Evolutionary conservation across 805 yeast genomes (phyloP).

Genomic region (Schizosaccharomyces cryophilus): DNA sequence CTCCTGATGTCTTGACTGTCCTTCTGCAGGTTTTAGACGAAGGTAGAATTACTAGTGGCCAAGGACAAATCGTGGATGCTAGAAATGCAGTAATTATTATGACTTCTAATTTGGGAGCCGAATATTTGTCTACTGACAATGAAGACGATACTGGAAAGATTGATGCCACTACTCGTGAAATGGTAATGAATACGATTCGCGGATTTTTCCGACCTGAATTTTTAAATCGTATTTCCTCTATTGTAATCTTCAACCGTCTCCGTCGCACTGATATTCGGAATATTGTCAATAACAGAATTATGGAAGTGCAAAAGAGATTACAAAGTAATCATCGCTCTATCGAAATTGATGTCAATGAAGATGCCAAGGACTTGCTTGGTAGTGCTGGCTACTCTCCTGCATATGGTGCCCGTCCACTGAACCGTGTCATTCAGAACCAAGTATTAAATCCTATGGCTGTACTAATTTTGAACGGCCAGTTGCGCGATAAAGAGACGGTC

Average conservation of each 20-base stretch:
- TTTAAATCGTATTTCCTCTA: constrained; percentile 81
- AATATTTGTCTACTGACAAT: constrained; percentile 47
- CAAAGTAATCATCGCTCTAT: constrained; percentile 60
- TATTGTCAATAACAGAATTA: constrained; percentile 66
- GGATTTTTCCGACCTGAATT: constrained; percentile 93
- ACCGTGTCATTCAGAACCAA: constrained; percentile 67
- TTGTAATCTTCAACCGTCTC: constrained; percentile 76
- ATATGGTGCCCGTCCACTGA: constrained; percentile 87
- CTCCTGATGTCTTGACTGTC: constrained; percentile 87
- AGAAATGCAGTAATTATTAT: constrained; percentile 78
- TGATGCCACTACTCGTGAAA: constrained; percentile 40
- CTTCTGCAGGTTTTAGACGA: constrained; percentile 83
- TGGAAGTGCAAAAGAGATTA: constrained; percentile 69
- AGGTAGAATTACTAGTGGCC: constrained; percentile 84
- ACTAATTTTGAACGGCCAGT: constrained; percentile 65
- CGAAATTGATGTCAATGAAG: constrained; percentile 43
- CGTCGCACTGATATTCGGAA: constrained; percentile 76
- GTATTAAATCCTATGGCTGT: constrained; percentile 73
- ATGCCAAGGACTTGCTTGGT: constrained; percentile 61
- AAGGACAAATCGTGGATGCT: constrained; percentile 81
- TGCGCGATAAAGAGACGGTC: constrained; percentile 72
- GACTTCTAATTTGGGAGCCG: constrained; percentile 96
- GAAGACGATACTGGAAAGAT: constrained; percentile 26
- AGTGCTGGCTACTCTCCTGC: constrained; percentile 74
- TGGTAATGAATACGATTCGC: constrained; percentile 64